These are phyloP conservation scores for Coniferiporia sulphurascens DNA, from an alignment of 1,284 basidiomycete genomes.

Conservation along the genomic window DNA sequence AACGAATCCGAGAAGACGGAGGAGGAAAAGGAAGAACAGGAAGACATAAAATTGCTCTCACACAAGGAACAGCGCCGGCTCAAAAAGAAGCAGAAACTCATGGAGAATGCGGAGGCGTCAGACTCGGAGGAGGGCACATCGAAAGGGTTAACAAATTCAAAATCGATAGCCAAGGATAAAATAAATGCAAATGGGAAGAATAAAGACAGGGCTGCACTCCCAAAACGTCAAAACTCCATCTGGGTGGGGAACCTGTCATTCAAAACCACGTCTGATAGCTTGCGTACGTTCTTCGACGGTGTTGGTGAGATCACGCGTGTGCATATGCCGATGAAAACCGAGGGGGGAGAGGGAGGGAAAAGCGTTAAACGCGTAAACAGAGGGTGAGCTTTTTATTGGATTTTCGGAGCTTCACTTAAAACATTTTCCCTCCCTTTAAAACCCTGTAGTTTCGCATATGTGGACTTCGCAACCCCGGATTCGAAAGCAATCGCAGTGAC, in stretches of 20 bases:
- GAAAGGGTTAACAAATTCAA: not conserved
- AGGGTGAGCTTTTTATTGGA: conserved; percentile 54
- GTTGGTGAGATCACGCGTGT: conserved; percentile 70
- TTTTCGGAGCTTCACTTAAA: not conserved
- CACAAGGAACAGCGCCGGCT: conserved; percentile 53
- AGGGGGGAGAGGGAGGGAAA: conserved; percentile 31
- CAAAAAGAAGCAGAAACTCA: conserved; percentile 16
- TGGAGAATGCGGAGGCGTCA: not conserved
- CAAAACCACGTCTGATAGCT: conserved; percentile 74
- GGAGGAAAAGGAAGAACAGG: conserved; percentile 12
- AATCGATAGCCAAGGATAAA: not conserved
- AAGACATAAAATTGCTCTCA: conserved; percentile 54
- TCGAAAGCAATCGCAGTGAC: conserved; percentile 73
- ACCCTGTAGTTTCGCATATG: conserved; percentile 57
- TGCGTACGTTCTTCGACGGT: conserved; percentile 70
- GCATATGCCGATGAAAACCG: conserved; percentile 65
- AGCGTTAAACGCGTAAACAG: conserved; percentile 47
- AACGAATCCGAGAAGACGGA: not conserved
- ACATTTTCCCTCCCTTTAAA: not conserved
- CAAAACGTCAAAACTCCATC: conserved; percentile 73
- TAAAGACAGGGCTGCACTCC: conserved; percentile 24
- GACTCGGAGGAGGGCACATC: not conserved
- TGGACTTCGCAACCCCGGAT: conserved; percentile 83
- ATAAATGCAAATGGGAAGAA: not conserved
- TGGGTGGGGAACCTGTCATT: conserved; percentile 97